phyloP scores from a whole-genome alignment of 495 filamentous ascomycete species.

The Tuber brumale region DNA sequence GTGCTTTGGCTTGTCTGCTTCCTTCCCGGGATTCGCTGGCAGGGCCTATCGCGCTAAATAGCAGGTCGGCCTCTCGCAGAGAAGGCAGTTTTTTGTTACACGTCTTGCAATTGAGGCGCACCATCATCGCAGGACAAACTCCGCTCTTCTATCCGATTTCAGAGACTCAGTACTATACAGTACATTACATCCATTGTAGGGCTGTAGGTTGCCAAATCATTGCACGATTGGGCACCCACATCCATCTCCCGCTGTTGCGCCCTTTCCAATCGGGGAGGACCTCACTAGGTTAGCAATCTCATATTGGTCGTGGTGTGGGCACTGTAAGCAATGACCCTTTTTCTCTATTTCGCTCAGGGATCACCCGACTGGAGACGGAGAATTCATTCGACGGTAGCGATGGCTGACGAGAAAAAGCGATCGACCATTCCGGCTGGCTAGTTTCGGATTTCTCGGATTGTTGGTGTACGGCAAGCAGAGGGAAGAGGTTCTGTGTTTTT shows the following conservation, averaged over 20 bases:
- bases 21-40: not conserved
- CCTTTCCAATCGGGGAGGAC: slow-evolving; percentile 38
- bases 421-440: slow-evolving; percentile 36
- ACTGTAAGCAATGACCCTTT: slow-evolving; percentile 36
- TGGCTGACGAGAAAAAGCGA: slow-evolving; percentile 39
- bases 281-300: slow-evolving; percentile 34
- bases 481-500: slow-evolving; percentile 23
- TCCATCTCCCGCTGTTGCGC: slow-evolving; percentile 39
- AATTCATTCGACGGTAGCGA: slow-evolving; percentile 40
- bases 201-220: slow-evolving; percentile 39
- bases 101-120: slow-evolving; percentile 30
- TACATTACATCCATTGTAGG: slow-evolving; percentile 27
- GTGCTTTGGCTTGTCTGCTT: slow-evolving; percentile 3
- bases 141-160: slow-evolving; percentile 30
- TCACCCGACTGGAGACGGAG: slow-evolving; percentile 40
- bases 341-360: slow-evolving; percentile 33
- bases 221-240: slow-evolving; percentile 16
- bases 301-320: slow-evolving; percentile 30
- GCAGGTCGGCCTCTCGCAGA: slow-evolving; percentile 22
- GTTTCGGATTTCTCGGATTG: slow-evolving; percentile 28
- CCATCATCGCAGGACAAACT: slow-evolving; percentile 39
- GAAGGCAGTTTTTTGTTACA: slow-evolving; percentile 27
- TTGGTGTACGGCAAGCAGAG: slow-evolving; percentile 18
- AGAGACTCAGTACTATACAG: slow-evolving; percentile 25
- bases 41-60: not conserved